Conservation (phyloP, 345 rosid genomes). For the Bruguiera sexangula region DNA sequence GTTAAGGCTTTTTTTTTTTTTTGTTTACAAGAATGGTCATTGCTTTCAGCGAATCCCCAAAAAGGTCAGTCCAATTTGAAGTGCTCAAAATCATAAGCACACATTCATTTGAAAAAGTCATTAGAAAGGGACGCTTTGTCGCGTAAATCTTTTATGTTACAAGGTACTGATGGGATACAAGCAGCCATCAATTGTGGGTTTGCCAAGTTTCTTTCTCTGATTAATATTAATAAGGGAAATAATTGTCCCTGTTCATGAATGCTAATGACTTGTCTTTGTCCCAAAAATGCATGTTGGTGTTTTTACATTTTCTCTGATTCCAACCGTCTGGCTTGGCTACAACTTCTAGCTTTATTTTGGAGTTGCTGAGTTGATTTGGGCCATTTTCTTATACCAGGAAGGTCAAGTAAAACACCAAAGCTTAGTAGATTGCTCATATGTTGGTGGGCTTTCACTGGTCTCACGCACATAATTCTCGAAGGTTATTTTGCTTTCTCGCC, state of each 20-base stretch:
- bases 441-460: slow-evolving; percentile 98
- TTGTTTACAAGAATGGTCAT: too few species aligned
- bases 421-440: slow-evolving; percentile 74
- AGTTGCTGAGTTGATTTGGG: not conserved
- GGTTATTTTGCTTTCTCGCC: slow-evolving; percentile 92
- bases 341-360: not conserved
- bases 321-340: not conserved
- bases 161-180: too few species aligned
- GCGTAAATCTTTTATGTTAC: too few species aligned
- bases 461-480: slow-evolving; percentile 72
- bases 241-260: too few species aligned
- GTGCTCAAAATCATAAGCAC: too few species aligned
- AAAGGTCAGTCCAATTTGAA: too few species aligned
- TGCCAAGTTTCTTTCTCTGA: not conserved
- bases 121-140: too few species aligned
- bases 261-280: not conserved
- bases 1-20: too few species aligned
- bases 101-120: too few species aligned
- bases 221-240: not conserved
- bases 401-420: slow-evolving; percentile 34
- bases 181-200: too few species aligned
- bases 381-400: slow-evolving; percentile 33
- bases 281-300: not conserved
- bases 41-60: too few species aligned
- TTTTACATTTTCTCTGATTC: not conserved